Evolutionary conservation across 495 filamentous ascomycete species (phyloP).

Genomic region (Annulohypoxylon moriforme): DNA sequence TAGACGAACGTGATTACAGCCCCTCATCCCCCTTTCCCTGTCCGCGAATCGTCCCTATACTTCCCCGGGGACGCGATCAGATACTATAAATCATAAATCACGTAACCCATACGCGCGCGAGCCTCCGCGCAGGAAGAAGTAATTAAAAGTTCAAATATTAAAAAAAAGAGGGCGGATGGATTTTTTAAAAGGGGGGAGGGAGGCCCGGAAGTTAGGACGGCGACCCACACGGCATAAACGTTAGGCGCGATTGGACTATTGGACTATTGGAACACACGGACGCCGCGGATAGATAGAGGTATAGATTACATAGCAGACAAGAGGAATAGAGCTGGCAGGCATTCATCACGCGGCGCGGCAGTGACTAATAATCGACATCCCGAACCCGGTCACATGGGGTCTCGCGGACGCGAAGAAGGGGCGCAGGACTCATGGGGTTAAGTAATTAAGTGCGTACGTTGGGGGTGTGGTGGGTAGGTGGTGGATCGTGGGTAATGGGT

Average conservation of each 20-base stretch:
- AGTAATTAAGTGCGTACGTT: slow-evolving; percentile 3
- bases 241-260: not conserved
- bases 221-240: not conserved
- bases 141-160: not conserved
- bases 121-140: not conserved
- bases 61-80: not conserved
- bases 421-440: slow-evolving; percentile 29
- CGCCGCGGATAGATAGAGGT: not conserved
- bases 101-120: not conserved
- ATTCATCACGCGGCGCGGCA: slow-evolving; percentile 33
- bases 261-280: not conserved
- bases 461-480: slow-evolving; percentile 1
- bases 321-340: slow-evolving; percentile 20
- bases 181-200: not conserved
- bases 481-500: not conserved
- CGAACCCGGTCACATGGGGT: slow-evolving; percentile 41
- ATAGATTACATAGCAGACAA: not conserved
- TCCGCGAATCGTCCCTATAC: not conserved
- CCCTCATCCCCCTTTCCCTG: slow-evolving; percentile 1
- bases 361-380: slow-evolving; percentile 36
- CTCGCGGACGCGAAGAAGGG: slow-evolving; percentile 37
- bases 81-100: not conserved
- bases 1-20: slow-evolving; percentile 24
- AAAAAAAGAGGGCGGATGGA: not conserved
- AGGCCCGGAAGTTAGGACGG: not conserved